Base-by-base conservation (phyloP, 495 filamentous ascomycete species). In the Cenococcum geophilum region DNA sequence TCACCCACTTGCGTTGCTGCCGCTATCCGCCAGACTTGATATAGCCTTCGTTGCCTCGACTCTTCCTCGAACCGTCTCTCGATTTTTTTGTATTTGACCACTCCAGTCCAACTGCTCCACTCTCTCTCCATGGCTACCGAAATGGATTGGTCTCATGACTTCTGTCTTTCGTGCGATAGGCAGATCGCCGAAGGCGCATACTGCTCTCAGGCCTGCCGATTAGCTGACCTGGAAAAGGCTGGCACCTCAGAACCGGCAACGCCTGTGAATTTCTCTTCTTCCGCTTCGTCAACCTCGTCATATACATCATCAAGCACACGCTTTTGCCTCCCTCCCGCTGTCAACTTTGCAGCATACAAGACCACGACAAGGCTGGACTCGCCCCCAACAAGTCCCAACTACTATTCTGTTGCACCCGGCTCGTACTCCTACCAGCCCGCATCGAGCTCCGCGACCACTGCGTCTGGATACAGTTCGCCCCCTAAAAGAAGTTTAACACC, bases 91-190 rank as follows among this genome's bases (percentile, higher is more conserved):
- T 18, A 8, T 23, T 55, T 55, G 6, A 12, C 6, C 52, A 37
- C 35, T 8, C 48, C 52, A 37, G 14, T n/a, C 37, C 59, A 9
- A 16, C 34, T 11, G 35, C 42, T 23, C 9, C 51, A 37, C 36
- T 11, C 16, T n/a, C 8, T 36, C 57, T 37, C 22, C 4, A 70
- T 70, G 68, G 52, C 68, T 58, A 63, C 59, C 25, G 68, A 68
- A 40, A 86, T 89, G 72, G 85, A 85, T 63, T 97, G 92, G 91
- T 90, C 87, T 64, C 88, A 84, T 65, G 89, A 96, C 74, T 96
- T 89, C 82, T 97, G 92, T 78, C 85, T 97, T 61, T 85, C 86
- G 79, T 97, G 92, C 79, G 92, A 97, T 75, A 84, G 85, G 73
- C 89, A 95, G 75, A 93, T 87, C 58, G 68, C 78, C 21, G 87